Evolutionary conservation across 75 land plant genomes (phyloP), one percentile per base, ranked within the genome.

Genomic region (Sequoia sempervirens): DNA sequence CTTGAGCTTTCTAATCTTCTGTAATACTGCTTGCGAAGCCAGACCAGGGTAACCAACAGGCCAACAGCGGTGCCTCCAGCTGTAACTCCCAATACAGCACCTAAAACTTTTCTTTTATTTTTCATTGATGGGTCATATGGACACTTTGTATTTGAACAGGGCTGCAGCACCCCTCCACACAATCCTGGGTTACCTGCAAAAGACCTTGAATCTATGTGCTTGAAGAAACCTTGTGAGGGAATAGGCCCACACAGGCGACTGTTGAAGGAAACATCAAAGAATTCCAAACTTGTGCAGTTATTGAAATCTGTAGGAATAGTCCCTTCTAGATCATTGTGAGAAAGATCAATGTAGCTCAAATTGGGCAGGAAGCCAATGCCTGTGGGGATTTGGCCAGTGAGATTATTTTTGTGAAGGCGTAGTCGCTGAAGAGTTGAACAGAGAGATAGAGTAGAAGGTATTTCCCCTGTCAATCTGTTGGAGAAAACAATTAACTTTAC

Each of bases 131-230:
- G 40, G 8, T 80, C 84, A 82, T 50, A 32, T 3, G 66, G 74
- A 15, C 52, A 80, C 54, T 74, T 69, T 28, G 79, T 30, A 70
- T 38, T 15, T 28, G 83, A 37, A 81, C 91, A 92, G 5, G 87
- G 68, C 20, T 74, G 38, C 68, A 90, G 73, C 75, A 91, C 89
- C 38, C 83, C 90, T 82, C 97, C 97, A 85, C 97, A 95, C 18
- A 95, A 89, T 41, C 84, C 82, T n/a, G 95, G 92, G 83, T 92
- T 91, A 32, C 96, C 96, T 76, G 40, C 83, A 81, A 93, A 94
- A 8, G 91, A 87, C 82, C 89, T 88, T 15, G 85, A 74, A 78
- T 85, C 88, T 85, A 90, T 87, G 17, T 73, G 82, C 73, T 64
- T 36, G 80, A 92, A 88, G 53, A 58, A 79, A 69, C 87, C 84